Base-by-base conservation (phyloP, 208 protist species). In the Crithidia sp. region DNA sequence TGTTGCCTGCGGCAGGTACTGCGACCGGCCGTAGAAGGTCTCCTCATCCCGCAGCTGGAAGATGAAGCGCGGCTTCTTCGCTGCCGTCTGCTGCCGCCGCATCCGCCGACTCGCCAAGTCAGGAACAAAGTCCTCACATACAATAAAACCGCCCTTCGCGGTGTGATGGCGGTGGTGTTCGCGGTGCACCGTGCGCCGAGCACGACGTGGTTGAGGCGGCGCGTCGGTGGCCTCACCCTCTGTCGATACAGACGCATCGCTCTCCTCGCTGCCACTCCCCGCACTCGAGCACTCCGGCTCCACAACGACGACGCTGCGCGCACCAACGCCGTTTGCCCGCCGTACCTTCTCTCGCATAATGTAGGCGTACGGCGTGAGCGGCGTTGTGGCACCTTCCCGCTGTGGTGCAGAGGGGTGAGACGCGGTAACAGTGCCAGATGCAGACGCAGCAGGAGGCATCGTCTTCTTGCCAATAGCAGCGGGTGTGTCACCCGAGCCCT, bases 131-230 rank as follows among this genome's bases (percentile, higher is more conserved):
- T 53, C 44, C 44, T 65, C 12, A 14, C 40, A 53, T 7, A 53
- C 44, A 6, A 53, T 53, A 39, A 53, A 65, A 9, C 44, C 16
- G 17, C 60, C 44, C 60, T 65, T 65, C 3, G 5, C 14, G 14
- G 17, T 49, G 60, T 53, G 44, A 17, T 53, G 44, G 60, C 60
- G 60, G 44, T 65, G 60, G 44, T 49, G 60, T 17, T 65, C 40
- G 0, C 60, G 43, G 8, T 39, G 40, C 16, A 53, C 60, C 14
- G 14, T 65, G 2, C 14, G 45, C 45, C 12, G 45, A 49, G 12
- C 9, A 59, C 28, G 9, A 19, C 17, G 9, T 0, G 41, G 19
- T 2, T 40, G 55, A 6, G 6, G 7, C 19, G 28, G 16, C 55
- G 28, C 55, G 5, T 9, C 55, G 8, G 16, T 19, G 8, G 19